phyloP scores from a whole-genome alignment of 192 early-diverging fungal genomes.

The Phlyctochytrium bullatum region DNA sequence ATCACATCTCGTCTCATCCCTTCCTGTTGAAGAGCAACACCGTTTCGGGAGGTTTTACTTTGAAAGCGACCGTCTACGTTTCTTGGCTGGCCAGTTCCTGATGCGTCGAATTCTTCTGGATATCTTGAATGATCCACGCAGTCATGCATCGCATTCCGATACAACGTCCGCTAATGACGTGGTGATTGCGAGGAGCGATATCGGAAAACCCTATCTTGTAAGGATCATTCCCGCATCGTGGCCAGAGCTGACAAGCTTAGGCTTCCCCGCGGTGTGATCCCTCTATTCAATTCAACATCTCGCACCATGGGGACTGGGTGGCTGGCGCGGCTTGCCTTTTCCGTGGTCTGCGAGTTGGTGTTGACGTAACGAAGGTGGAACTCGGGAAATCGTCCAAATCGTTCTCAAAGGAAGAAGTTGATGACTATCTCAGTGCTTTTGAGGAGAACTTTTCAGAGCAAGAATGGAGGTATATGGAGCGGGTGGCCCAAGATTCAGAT shows the following conservation, averaged over 20 bases:
- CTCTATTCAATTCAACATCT: constrained; percentile 18
- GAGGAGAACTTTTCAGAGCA: constrained; percentile 2
- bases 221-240: too few relatives aligned
- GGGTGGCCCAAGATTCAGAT: background rate
- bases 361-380: constrained; percentile 17
- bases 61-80: constrained; percentile 4
- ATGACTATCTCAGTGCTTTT: constrained; percentile 4
- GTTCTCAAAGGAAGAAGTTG: background rate
- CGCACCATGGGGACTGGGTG: constrained; percentile 17
- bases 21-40: constrained; percentile 4
- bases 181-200: constrained; percentile 6
- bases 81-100: constrained; percentile 2
- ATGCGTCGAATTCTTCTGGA: constrained; percentile 3
- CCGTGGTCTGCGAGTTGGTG: constrained; percentile 1
- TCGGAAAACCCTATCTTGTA: constrained; percentile 12
- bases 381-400: background rate
- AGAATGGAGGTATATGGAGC: constrained; percentile 7
- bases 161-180: background rate
- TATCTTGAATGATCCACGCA: too few relatives aligned
- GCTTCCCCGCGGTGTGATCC: too few relatives aligned
- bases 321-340: background rate
- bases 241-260: too few relatives aligned
- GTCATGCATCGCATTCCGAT: background rate
- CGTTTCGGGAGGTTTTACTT: constrained; percentile 10
- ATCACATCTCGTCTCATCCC: background rate